Evolutionary conservation across 192 early-diverging fungal genomes (phyloP).

Genomic region (Podila clonocystis): DNA sequence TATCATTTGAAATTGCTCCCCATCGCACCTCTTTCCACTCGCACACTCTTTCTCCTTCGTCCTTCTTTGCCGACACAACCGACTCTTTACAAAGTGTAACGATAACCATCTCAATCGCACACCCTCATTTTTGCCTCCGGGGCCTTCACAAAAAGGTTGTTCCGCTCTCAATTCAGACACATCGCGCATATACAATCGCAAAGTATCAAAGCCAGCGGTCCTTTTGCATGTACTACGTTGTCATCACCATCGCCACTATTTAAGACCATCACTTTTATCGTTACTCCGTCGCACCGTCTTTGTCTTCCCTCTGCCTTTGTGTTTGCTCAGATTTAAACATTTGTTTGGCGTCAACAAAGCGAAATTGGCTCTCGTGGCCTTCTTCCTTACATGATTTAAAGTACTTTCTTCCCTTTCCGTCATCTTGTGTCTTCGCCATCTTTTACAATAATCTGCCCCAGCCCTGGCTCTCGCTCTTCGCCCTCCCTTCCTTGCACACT

Average conservation of each 20-base stretch:
- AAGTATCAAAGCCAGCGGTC: background rate
- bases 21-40: background rate
- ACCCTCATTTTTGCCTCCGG: background rate
- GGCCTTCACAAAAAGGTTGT: constrained; percentile 1
- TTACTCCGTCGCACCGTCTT: background rate
- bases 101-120: background rate
- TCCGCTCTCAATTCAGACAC: constrained; percentile 2
- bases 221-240: background rate
- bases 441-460: too few species aligned
- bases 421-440: too few species aligned
- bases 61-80: too few species aligned
- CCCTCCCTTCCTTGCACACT: too few species aligned
- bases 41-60: background rate
- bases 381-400: too few species aligned
- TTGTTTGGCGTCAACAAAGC: background rate
- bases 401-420: too few species aligned
- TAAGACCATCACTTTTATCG: background rate
- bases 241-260: background rate
- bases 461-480: too few species aligned
- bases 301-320: background rate
- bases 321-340: background rate
- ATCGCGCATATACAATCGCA: background rate
- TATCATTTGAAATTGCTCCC: too few species aligned
- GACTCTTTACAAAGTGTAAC: too few species aligned
- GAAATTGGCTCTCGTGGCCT: too few species aligned